Percentiles rank a stretch among this genome's conserved stretches.
Conservation (phyloP, 1,284 basidiomycete species). For the Cutaneotrichosporon dermatis region DNA sequence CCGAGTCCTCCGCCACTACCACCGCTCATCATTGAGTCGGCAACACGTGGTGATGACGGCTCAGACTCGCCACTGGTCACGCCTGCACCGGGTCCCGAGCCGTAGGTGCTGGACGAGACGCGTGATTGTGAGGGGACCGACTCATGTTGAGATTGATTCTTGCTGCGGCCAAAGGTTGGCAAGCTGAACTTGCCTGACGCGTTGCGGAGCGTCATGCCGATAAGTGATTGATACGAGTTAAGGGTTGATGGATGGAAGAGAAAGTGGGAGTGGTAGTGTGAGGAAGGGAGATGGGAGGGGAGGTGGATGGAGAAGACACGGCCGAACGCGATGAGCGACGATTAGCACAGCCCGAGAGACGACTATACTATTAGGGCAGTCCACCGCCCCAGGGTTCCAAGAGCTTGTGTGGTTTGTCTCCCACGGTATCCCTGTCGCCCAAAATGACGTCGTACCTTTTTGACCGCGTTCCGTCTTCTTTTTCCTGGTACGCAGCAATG, state of each 20-base stretch:
- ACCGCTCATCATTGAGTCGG: slow-evolving; percentile 1
- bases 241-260: background rate
- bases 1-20: background rate
- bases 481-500: too few species aligned
- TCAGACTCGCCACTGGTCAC: background rate
- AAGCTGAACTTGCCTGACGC: slow-evolving; percentile 42
- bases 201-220: slow-evolving; percentile 33
- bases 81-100: background rate
- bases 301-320: too few species aligned
- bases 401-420: too few species aligned
- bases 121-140: background rate
- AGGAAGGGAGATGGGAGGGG: background rate
- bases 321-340: too few species aligned
- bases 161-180: slow-evolving; percentile 26
- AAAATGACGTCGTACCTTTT: too few species aligned
- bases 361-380: too few species aligned
- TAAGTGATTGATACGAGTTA: background rate
- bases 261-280: background rate
- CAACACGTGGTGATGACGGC: slow-evolving; percentile 2
- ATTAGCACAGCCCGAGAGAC: too few species aligned
- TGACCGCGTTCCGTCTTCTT: too few species aligned
- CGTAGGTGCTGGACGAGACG: slow-evolving; percentile 4
- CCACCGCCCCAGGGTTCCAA: too few species aligned
- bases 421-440: too few species aligned
- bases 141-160: slow-evolving; percentile 14